Evolutionary conservation across 129 eudicot species (phyloP).

Genomic region (Dittrichia graveolens): DNA sequence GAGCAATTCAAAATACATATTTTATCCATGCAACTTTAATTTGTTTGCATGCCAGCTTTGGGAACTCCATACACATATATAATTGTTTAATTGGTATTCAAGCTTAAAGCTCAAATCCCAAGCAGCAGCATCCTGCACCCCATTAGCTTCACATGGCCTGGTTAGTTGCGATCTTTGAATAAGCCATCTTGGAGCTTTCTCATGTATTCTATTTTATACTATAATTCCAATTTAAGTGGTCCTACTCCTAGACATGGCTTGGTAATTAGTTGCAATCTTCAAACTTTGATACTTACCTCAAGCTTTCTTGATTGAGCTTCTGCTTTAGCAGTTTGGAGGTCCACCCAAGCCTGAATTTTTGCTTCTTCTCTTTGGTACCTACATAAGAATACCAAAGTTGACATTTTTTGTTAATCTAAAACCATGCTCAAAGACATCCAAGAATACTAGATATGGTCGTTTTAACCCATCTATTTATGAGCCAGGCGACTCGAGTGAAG

Average conservation of each 20-base stretch:
- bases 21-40: constrained; percentile 25
- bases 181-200: constrained; percentile 29
- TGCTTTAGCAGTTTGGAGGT: constrained; percentile 83
- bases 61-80: neutral
- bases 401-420: no score
- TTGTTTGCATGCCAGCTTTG: constrained; percentile 28
- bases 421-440: no score
- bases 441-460: no score
- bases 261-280: no score
- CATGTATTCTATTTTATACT: neutral
- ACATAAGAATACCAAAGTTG: neutral
- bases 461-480: no score
- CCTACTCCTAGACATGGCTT: no score
- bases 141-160: constrained; percentile 48
- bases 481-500: no score
- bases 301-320: constrained; percentile 90
- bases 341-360: constrained; percentile 82
- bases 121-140: constrained; percentile 19
- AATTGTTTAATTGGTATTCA: neutral
- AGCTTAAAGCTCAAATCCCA: constrained; percentile 29
- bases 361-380: constrained; percentile 92
- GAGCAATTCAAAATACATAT: neutral
- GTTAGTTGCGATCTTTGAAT: constrained; percentile 42
- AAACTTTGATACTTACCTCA: constrained; percentile 46
- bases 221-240: no score